A percentile compares a stretch with the other conserved stretches of the same genome.
phyloP scores from a whole-genome alignment of 768 basidiomycete species.

The Pleurotus sapidus region DNA sequence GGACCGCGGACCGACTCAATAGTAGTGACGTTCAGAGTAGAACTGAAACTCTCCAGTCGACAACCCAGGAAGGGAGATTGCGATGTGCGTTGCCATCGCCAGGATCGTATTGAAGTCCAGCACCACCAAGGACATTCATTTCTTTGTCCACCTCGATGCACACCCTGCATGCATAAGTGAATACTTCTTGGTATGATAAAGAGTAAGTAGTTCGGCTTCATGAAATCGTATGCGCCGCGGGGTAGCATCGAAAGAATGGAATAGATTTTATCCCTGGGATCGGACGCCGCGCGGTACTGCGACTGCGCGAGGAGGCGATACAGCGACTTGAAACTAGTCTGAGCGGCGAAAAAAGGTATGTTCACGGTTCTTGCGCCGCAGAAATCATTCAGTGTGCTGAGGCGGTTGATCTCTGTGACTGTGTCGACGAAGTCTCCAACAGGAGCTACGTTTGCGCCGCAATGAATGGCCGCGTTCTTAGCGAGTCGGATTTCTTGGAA shows the following conservation, averaged over 20 bases:
- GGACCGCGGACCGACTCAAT: too few species aligned
- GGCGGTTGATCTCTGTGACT: not conserved
- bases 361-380: not conserved
- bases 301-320: not conserved
- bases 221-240: not conserved
- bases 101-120: not conserved
- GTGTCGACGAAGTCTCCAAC: not conserved
- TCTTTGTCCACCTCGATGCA: not conserved
- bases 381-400: not conserved
- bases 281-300: not conserved
- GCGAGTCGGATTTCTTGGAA: not conserved
- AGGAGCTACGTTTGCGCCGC: not conserved
- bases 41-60: not conserved
- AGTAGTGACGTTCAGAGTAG: too few species aligned
- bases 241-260: not conserved
- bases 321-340: not conserved
- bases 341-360: not conserved
- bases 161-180: not conserved
- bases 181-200: not conserved
- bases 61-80: not conserved
- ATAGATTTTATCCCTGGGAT: not conserved
- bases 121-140: not conserved
- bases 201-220: not conserved
- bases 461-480: not conserved
- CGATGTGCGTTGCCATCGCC: too few species aligned